These are phyloP conservation scores for Thymus quinquecostatus DNA, from an alignment of 257 asterid genomes.

Conservation along the genomic window DNA sequence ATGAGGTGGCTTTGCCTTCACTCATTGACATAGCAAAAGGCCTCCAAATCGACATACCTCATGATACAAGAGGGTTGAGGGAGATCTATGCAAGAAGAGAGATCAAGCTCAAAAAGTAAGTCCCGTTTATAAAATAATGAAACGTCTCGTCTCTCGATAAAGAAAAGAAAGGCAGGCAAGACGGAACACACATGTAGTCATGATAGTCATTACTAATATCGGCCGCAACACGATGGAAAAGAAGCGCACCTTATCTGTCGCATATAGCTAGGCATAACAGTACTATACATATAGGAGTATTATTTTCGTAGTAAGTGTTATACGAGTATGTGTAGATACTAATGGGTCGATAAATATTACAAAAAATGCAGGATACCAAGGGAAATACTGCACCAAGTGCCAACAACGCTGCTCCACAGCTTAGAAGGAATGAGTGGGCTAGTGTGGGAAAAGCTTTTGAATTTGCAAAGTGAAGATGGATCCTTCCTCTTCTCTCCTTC, in stretches of 20 bases:
- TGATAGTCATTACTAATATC: constrained; percentile 6
- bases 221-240: too few species aligned
- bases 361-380: constrained; percentile 66
- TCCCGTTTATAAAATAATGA: too few species aligned
- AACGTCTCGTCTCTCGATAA: too few species aligned
- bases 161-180: not conserved
- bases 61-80: constrained; percentile 56
- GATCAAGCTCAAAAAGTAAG: constrained; percentile 72
- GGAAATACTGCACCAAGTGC: constrained; percentile 66
- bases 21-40: constrained; percentile 66
- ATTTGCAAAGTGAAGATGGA: constrained; percentile 66
- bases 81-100: constrained; percentile 59
- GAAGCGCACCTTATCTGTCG: too few species aligned
- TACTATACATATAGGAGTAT: too few species aligned
- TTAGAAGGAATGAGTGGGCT: constrained; percentile 83
- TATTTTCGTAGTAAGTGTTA: too few species aligned
- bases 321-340: too few species aligned
- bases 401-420: constrained; percentile 89
- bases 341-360: too few species aligned
- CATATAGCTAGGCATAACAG: too few species aligned
- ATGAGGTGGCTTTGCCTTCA: constrained; percentile 89
- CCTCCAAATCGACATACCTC: constrained; percentile 57
- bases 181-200: not conserved
- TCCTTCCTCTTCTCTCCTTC: constrained; percentile 94
- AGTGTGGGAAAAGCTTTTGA: constrained; percentile 72